These are phyloP conservation scores for Ostreobium quekettii DNA, from an alignment of 139 green algal genomes.

Conservation along the genomic window DNA sequence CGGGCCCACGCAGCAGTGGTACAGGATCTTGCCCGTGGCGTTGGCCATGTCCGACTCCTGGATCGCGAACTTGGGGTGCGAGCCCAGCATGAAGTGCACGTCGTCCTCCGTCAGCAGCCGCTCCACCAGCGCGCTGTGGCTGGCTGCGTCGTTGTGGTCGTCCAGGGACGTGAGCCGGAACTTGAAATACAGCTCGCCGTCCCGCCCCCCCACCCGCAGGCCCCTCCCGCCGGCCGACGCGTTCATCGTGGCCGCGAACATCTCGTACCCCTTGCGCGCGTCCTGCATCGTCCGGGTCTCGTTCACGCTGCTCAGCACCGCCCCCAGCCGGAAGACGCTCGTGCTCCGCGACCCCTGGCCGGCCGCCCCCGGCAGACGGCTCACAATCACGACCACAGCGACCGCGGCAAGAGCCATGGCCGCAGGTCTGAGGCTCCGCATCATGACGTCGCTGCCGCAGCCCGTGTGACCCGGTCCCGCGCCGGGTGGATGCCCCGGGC, in stretches of 20 bases:
- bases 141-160: neutral
- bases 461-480: too few species aligned
- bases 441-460: too few species aligned
- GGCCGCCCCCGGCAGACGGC: too few species aligned
- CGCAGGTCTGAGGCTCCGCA: too few species aligned
- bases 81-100: conserved; percentile 12
- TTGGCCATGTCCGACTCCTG: conserved; percentile 5
- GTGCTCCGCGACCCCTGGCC: too few species aligned
- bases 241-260: conserved; percentile 1
- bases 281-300: neutral
- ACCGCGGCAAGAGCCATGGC: too few species aligned
- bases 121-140: neutral
- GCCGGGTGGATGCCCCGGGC: too few species aligned
- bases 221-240: neutral
- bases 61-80: conserved; percentile 2
- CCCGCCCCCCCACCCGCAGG: neutral
- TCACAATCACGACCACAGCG: too few species aligned
- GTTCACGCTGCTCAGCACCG: conserved; percentile 4
- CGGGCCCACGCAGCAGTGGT: conserved; percentile 13
- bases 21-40: neutral
- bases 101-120: conserved; percentile 1
- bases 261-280: conserved; percentile 3
- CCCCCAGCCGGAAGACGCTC: conserved; percentile 10
- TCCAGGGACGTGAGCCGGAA: conserved; percentile 10
- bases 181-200: neutral